Conservation (phyloP, 129 eudicot genomes). For the Erigeron canadensis region DNA sequence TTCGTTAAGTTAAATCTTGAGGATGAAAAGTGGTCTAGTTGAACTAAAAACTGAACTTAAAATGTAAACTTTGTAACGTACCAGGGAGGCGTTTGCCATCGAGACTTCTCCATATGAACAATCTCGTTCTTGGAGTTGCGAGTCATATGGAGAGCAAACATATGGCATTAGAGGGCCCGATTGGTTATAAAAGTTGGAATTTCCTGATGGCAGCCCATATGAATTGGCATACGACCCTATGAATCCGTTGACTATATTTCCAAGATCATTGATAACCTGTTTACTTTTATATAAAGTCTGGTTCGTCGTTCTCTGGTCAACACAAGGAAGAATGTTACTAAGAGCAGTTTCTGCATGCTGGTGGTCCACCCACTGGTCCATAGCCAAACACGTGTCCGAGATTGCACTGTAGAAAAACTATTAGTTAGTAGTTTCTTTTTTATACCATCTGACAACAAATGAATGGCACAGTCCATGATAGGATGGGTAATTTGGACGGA, state of each 20-base stretch:
- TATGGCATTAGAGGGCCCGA: slow-evolving; percentile 83
- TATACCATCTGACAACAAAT: too few relatives aligned
- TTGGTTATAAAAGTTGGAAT: slow-evolving; percentile 61
- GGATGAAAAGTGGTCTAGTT: background rate
- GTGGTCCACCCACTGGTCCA: slow-evolving; percentile 93
- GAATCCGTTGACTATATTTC: slow-evolving; percentile 59
- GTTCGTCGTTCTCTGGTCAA: slow-evolving; percentile 79
- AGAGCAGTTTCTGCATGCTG: slow-evolving; percentile 96
- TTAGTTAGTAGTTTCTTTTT: background rate
- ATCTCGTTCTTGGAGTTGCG: slow-evolving; percentile 64
- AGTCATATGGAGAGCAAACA: slow-evolving; percentile 76
- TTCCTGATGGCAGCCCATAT: slow-evolving; percentile 47
- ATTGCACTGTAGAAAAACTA: slow-evolving; percentile 54
- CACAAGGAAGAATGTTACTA: slow-evolving; percentile 92
- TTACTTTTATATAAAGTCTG: slow-evolving; percentile 73
- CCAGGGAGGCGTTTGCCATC: slow-evolving; percentile 74
- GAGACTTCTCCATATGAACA: slow-evolving; percentile 67
- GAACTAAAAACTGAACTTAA: slow-evolving; percentile 15
- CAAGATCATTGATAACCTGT: slow-evolving; percentile 67
- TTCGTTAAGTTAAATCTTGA: background rate
- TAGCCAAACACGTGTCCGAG: slow-evolving; percentile 82
- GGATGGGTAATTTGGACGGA: too few relatives aligned
- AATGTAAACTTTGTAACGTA: slow-evolving; percentile 20
- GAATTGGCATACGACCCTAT: slow-evolving; percentile 72
- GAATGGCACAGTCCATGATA: too few relatives aligned